Conservation (phyloP, 371 early-diverging fungal species). For the Blakeslea trispora region DNA sequence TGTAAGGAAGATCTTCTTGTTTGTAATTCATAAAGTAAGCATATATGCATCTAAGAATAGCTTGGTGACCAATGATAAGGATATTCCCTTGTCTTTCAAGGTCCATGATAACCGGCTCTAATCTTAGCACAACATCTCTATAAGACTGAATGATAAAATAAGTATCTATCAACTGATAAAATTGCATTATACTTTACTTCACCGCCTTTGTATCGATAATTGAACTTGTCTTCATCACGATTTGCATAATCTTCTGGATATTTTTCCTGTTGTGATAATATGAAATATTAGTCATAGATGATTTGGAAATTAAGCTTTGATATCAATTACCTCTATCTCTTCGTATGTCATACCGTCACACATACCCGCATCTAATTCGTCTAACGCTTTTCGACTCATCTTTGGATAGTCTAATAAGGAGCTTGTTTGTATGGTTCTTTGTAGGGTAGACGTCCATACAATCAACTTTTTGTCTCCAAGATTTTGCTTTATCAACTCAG, state of each 20-base stretch:
- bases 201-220: conserved; percentile 92
- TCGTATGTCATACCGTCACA: conserved; percentile 99
- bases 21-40: conserved; percentile 90
- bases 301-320: neutral
- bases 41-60: conserved; percentile 91
- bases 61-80: conserved; percentile 94
- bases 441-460: conserved; percentile 95
- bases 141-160: conserved; percentile 64
- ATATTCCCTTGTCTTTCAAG: conserved; percentile 95
- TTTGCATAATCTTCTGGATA: conserved; percentile 87
- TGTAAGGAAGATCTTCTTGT: conserved; percentile 93
- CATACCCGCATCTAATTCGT: conserved; percentile 95
- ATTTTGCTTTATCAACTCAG: conserved; percentile 71
- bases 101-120: conserved; percentile 91
- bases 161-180: neutral
- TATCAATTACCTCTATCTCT: conserved; percentile 78
- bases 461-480: conserved; percentile 73
- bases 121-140: conserved; percentile 64
- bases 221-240: conserved; percentile 95
- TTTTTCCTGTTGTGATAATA: conserved; percentile 42
- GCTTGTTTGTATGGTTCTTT: conserved; percentile 90
- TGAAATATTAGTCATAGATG: neutral
- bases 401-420: conserved; percentile 80
- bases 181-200: conserved; percentile 56
- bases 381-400: conserved; percentile 94